These are phyloP conservation scores for Erodium moschatum DNA, from an alignment of 441 rosid genomes.

Conservation along the genomic window DNA sequence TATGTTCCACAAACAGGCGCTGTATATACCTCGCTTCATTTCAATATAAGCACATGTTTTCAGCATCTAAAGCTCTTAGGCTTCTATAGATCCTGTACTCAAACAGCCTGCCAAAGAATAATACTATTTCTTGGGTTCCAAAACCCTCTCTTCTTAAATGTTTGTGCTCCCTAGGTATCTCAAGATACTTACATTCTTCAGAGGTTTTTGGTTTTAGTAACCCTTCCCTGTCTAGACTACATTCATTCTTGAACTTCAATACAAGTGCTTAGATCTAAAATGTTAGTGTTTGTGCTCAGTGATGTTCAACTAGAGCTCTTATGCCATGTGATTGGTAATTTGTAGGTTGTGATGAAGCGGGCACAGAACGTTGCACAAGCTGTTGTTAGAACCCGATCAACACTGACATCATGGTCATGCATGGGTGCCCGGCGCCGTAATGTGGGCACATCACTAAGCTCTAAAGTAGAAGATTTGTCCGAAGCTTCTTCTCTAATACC, in stretches of 20 bases:
- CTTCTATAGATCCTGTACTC: neutral
- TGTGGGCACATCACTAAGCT: slow-evolving; percentile 33
- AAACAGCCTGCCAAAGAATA: neutral
- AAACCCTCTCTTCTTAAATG: neutral
- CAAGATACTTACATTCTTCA: too few relatives aligned
- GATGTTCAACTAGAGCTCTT: neutral
- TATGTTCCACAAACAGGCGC: neutral
- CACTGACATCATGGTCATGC: slow-evolving; percentile 83
- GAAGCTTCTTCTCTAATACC: slow-evolving; percentile 39
- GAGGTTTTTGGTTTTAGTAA: neutral
- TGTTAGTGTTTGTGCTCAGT: neutral
- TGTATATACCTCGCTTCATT: neutral
- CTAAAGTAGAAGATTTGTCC: slow-evolving; percentile 36
- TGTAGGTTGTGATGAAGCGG: slow-evolving; percentile 80
- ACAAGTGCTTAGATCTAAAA: too few relatives aligned
- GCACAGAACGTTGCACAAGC: slow-evolving; percentile 89
- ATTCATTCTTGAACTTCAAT: neutral
- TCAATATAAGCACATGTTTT: neutral
- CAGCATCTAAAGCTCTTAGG: neutral
- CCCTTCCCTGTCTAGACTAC: neutral
- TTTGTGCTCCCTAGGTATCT: too few relatives aligned
- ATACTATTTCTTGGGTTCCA: neutral
- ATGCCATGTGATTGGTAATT: slow-evolving; percentile 9
- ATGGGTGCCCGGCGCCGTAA: slow-evolving; percentile 74
- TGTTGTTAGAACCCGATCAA: slow-evolving; percentile 66